Conservation (phyloP, 495 filamentous ascomycete species). For the Hyphodiscus hymeniophilus region DNA sequence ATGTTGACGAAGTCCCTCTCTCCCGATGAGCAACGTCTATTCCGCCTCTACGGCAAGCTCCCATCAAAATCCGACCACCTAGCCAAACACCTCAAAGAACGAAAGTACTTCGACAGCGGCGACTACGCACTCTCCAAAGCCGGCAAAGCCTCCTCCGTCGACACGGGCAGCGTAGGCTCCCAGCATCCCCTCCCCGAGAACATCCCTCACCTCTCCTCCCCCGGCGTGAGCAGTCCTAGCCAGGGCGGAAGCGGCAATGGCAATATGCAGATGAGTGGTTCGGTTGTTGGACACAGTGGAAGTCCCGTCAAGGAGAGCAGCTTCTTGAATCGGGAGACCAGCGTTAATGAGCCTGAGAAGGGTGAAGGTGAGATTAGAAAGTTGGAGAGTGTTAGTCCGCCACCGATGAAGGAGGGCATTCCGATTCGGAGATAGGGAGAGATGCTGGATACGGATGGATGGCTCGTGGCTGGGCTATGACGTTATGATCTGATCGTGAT, state of each 20-base stretch:
- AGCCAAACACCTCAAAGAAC: conserved; percentile 81
- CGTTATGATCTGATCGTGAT: neutral
- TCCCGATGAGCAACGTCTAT: conserved; percentile 88
- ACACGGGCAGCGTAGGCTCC: conserved; percentile 86
- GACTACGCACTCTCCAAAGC: conserved; percentile 98
- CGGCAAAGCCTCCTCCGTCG: conserved; percentile 90
- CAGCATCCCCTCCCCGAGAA: conserved; percentile 93
- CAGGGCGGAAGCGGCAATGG: conserved; percentile 34
- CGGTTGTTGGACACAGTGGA: conserved; percentile 39
- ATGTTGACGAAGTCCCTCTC: conserved; percentile 57
- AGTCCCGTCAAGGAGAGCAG: conserved; percentile 84
- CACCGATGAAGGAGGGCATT: conserved; percentile 44
- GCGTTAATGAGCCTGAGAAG: conserved; percentile 55
- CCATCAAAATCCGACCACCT: conserved; percentile 93
- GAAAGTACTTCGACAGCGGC: conserved; percentile 98
- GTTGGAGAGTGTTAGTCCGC: conserved; percentile 37
- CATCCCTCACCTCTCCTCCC: conserved; percentile 85
- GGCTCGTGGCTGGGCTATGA: neutral
- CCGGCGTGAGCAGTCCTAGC: conserved; percentile 39
- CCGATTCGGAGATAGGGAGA: conserved; percentile 43
- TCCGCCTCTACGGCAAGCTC: conserved; percentile 94
- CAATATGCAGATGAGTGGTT: conserved; percentile 25
- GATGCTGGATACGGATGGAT: neutral
- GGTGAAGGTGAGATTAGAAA: conserved; percentile 16
- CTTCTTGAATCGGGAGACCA: conserved; percentile 69